phyloP scores from a whole-genome alignment of 805 yeast genomes.

The Metschnikowia similis region DNA sequence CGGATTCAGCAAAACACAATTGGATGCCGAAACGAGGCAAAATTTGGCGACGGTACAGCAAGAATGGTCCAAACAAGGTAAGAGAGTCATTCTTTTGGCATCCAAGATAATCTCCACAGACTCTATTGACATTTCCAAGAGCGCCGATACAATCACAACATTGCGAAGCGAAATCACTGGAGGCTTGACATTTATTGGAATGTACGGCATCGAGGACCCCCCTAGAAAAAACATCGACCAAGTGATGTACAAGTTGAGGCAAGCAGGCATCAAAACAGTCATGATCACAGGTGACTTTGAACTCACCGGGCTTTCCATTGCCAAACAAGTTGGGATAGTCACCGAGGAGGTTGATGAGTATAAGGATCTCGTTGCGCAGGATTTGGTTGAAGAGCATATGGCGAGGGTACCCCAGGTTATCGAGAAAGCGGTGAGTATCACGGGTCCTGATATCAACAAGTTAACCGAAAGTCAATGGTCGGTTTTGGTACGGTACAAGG shows the following conservation, averaged over 20 bases:
- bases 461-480: constrained; percentile 43
- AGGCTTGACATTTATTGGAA: constrained; percentile 30
- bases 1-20: constrained; percentile 8
- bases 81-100: constrained; percentile 30
- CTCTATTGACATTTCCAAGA: constrained; percentile 8
- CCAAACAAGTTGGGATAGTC: constrained; percentile 39
- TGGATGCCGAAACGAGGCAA: constrained; percentile 14
- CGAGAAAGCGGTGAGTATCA: constrained; percentile 27
- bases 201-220: constrained; percentile 43
- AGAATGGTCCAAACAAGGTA: constrained; percentile 34
- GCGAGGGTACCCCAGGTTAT: constrained; percentile 7
- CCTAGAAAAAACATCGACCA: constrained; percentile 33
- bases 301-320: constrained; percentile 48
- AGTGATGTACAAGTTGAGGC: constrained; percentile 29
- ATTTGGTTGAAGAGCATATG: constrained; percentile 2
- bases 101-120: constrained; percentile 20
- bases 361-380: constrained; percentile 13
- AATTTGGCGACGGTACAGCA: constrained; percentile 25
- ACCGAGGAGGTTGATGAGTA: constrained; percentile 20
- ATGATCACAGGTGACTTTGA: constrained; percentile 55
- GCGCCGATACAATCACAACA: constrained; percentile 11
- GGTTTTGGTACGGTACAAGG: constrained; percentile 24
- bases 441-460: constrained; percentile 28
- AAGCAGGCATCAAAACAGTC: constrained; percentile 38
- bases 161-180: constrained; percentile 14